phyloP scores from a whole-genome alignment of 1,139 yeast genomes.

The Zhuliangozyma parablackwelliae region DNA sequence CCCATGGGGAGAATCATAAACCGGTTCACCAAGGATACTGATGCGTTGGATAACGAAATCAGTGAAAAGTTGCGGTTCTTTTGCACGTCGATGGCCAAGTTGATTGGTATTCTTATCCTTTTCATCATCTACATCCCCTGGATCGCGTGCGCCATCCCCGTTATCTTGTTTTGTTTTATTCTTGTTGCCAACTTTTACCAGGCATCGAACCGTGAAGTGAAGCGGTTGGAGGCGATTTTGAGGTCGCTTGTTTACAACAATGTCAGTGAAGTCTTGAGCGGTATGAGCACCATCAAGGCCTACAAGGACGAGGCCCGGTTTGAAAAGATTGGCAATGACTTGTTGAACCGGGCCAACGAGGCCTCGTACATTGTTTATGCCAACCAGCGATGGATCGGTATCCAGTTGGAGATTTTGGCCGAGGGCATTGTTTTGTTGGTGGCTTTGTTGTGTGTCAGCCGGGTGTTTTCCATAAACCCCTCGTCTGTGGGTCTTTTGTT shows the following conservation, averaged over 20 bases:
- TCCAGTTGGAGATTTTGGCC: constrained; percentile 57
- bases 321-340: constrained; percentile 40
- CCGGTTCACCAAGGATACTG: constrained; percentile 76
- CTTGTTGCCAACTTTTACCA: constrained; percentile 55
- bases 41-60: constrained; percentile 72
- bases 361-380: constrained; percentile 65
- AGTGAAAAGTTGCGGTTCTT: constrained; percentile 55
- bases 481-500: constrained; percentile 70
- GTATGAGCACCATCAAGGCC: constrained; percentile 67
- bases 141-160: constrained; percentile 68
- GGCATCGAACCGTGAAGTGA: constrained; percentile 35
- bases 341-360: constrained; percentile 64
- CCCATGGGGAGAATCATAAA: constrained; percentile 60
- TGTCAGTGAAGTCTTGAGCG: constrained; percentile 70
- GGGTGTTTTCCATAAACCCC: constrained; percentile 59
- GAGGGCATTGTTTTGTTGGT: constrained; percentile 42
- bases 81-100: constrained; percentile 46
- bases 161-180: constrained; percentile 41
- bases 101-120: constrained; percentile 60
- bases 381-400: constrained; percentile 75
- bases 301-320: constrained; percentile 51
- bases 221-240: constrained; percentile 39
- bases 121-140: constrained; percentile 70
- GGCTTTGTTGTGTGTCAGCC: constrained; percentile 57
- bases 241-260: constrained; percentile 48